Percentiles rank a stretch among this genome's conserved stretches.
Evolutionary conservation across 139 green algal genomes (phyloP).

Genomic region (Dunaliella sp.): DNA sequence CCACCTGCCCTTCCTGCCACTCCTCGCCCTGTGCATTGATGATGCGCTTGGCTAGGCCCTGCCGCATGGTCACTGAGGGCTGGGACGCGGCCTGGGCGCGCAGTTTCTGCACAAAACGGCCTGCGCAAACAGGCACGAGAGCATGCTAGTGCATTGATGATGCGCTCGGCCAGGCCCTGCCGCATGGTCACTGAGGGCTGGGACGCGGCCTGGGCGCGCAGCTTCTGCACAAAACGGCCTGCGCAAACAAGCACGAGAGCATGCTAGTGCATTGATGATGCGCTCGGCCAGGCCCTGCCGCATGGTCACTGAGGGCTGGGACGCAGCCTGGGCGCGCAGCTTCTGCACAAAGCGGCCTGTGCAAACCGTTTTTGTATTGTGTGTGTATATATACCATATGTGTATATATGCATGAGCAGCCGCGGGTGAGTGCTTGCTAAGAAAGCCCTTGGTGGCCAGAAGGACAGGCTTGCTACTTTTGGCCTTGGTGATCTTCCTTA

Average conservation of each 20-base stretch:
- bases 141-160: constrained; percentile 64
- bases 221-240: constrained; percentile 89
- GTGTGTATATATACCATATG: no score
- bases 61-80: constrained; percentile 64
- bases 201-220: constrained; percentile 66
- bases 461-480: no score
- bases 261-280: constrained; percentile 66
- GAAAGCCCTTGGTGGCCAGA: neutral
- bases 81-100: constrained; percentile 56
- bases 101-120: constrained; percentile 91
- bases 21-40: neutral
- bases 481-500: no score
- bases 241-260: neutral
- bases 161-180: constrained; percentile 66
- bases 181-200: constrained; percentile 63
- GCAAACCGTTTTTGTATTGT: no score
- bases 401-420: no score
- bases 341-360: constrained; percentile 89
- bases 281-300: constrained; percentile 70
- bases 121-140: constrained; percentile 27
- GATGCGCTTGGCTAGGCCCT: constrained; percentile 61
- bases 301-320: constrained; percentile 56
- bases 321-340: constrained; percentile 67
- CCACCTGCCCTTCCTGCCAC: neutral
- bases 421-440: neutral